Base-by-base conservation (phyloP, 148 eudicot species). In the Limonium bicolor region DNA sequence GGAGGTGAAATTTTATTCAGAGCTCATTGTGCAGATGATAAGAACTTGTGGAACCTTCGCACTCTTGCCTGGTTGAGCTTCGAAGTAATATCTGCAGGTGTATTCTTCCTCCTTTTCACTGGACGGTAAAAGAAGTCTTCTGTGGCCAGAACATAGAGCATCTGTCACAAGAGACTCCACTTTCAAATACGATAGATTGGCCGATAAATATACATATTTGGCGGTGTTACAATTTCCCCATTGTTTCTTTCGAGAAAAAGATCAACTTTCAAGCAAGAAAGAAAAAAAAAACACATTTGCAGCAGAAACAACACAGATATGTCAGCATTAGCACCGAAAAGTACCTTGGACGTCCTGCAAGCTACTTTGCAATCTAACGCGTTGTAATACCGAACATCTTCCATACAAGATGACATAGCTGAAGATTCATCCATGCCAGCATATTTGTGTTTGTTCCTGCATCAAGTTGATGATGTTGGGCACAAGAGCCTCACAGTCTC, bases 321-420 rank as follows among this genome's bases (percentile, higher is more conserved):
- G n/a, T n/a, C n/a, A n/a, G n/a, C n/a, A n/a, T n/a, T n/a, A n/a
- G n/a, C n/a, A n/a, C n/a, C n/a, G 14, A 22, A 37, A 1, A 17
- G 7, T 69, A 88, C 97, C 97, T 88, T 88, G 19, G 94, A 88
- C 28, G 97, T 61, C 62, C 53, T 66, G 54, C 95, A 76, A 54
- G 92, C 50, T 68, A 84, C 69, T 70, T 88, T 84, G 69, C 90
- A 84, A 56, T 88, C 97, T 76, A 88, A 63, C 20, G 92, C 94
- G 49, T 88, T 88, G 46, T 71, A 65, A 58, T 70, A 19, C 17
- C 29, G 44, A 48, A 74, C 67, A 40, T 70, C 76, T 49, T 79
- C 74, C 71, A 73, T 67, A 27, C 80, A 90, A 67, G 60, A 60
- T 59, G 71, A 60, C 19, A 57, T 58, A 41, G 84, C 77, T 31